Percentiles rank a stretch among this genome's conserved stretches.
These are phyloP conservation scores for Alternaria conjuncta DNA, from an alignment of 2,329 filamentous ascomycete species.

Conservation along the genomic window DNA sequence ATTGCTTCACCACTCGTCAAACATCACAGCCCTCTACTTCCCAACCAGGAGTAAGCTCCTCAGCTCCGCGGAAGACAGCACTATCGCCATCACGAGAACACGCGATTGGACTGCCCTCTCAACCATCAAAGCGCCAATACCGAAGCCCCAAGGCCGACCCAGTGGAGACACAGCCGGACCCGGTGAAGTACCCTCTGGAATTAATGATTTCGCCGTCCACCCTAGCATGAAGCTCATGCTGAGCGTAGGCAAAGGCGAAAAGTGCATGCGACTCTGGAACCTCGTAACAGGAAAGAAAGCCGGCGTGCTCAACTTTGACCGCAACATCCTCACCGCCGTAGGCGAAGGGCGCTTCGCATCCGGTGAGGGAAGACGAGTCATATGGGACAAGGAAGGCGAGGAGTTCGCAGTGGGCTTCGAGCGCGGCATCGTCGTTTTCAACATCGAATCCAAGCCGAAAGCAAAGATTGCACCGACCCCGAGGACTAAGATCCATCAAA, in stretches of 20 bases:
- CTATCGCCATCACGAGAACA: slow-evolving; percentile 83
- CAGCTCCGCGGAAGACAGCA: slow-evolving; percentile 88
- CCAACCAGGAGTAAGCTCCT: slow-evolving; percentile 87
- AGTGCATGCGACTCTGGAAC: slow-evolving; percentile 94
- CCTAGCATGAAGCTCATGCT: slow-evolving; percentile 97
- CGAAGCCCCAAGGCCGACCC: slow-evolving; percentile 79
- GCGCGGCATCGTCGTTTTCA: slow-evolving; percentile 81
- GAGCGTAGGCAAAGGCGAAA: slow-evolving; percentile 86
- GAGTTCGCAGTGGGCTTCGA: slow-evolving; percentile 93
- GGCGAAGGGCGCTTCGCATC: slow-evolving; percentile 78
- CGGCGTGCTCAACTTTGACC: slow-evolving; percentile 84
- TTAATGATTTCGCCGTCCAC: slow-evolving; percentile 95
- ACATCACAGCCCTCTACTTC: slow-evolving; percentile 80
- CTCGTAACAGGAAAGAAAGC: slow-evolving; percentile 95
- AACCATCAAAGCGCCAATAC: slow-evolving; percentile 85
- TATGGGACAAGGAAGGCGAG: slow-evolving; percentile 78
- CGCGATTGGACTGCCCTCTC: slow-evolving; percentile 89
- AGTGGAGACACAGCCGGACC: slow-evolving; percentile 87
- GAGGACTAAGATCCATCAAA: slow-evolving; percentile 81
- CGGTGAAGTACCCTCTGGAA: slow-evolving; percentile 81
- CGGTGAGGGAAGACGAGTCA: slow-evolving; percentile 82
- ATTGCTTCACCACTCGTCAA: slow-evolving; percentile 83
- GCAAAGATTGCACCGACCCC: slow-evolving; percentile 73
- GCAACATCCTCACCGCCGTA: slow-evolving; percentile 72
- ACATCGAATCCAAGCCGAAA: slow-evolving; percentile 82